Evolutionary conservation across 257 asterid genomes (phyloP).

Genomic region (Eucommia ulmoides): DNA sequence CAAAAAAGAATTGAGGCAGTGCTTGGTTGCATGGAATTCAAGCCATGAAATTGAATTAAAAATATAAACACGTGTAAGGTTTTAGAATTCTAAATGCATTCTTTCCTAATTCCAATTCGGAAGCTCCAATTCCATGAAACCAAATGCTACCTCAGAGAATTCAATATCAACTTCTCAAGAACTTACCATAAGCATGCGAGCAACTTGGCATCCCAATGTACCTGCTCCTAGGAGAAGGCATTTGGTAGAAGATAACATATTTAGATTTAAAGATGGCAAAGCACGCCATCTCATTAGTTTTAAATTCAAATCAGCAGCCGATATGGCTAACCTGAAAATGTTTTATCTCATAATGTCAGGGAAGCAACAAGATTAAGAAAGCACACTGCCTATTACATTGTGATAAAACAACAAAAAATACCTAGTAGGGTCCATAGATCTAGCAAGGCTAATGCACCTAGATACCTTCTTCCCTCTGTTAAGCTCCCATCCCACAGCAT

Average conservation of each 20-base stretch:
- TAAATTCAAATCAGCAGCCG: constrained; percentile 96
- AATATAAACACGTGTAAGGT: no score
- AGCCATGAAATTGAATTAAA: no score
- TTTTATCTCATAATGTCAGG: constrained; percentile 10
- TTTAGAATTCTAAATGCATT: no score
- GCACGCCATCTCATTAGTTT: constrained; percentile 97
- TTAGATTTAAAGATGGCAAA: constrained; percentile 67
- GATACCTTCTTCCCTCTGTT: constrained; percentile 46
- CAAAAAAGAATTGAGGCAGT: no score
- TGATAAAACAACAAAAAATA: constrained; percentile 13
- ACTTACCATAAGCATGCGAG: constrained; percentile 93
- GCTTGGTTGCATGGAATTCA: no score
- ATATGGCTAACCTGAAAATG: constrained; percentile 60
- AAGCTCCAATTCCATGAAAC: no score
- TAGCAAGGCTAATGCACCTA: constrained; percentile 74
- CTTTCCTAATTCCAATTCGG: no score
- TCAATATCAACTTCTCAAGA: constrained; percentile 5
- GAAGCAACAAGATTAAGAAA: neutral
- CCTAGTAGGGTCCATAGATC: constrained; percentile 92
- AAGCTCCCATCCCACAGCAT: constrained; percentile 78
- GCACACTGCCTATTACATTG: constrained; percentile 6
- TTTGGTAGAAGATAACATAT: constrained; percentile 43
- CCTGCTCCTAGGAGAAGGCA: constrained; percentile 97
- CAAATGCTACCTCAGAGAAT: no score
- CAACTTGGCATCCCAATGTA: constrained; percentile 97